Evolutionary conservation across 352 stramenopile species (phyloP), one percentile per base, ranked within the genome.

Genomic region (Pythium dissotocum): DNA sequence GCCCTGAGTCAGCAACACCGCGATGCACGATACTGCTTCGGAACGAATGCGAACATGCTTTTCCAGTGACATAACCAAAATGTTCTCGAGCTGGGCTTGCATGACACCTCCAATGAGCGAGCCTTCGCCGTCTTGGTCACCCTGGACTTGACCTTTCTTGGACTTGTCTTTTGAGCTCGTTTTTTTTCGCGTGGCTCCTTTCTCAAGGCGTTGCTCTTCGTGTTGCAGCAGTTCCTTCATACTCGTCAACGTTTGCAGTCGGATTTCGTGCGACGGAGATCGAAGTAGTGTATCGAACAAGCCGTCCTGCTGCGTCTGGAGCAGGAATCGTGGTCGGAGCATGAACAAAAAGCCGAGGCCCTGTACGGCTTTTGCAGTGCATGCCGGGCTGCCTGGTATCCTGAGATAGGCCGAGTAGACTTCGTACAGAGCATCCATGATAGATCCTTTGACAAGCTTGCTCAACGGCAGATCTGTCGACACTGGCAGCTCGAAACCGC

Each of bases 31-130:
- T 7, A 92, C 76, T 8, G 87, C 87, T 65, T 94, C 83, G 13
- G 75, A 79, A 24, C 88, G 84, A 58, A 96, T 84, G 61, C 82
- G 79, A 9, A 79, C 68, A 46, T 82, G 65, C 24, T 88, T 88
- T 6, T 85, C 65, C 4, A 90, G 38, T 18, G 75, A 77, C n/a
- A 94, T 51, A 26, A 53, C 24, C 61, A 95, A 68, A 12, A 94
- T 73, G 40, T 91, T 88, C 12, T 56, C 55, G 13, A 96, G 68
- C 44, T 96, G 84, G n/a, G 78, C 87, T 67, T 95, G 87, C 86
- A 95, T 94, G 13, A 96, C 80, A 33, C 87, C 87, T 32, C 87
- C 88, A 46, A 96, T 94, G n/a, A 95, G 76, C 7, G 85, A 88
- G 21, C 85, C 85, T 35, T 94, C 87, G 14, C 83, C 85, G 78